Conservation (phyloP, 2,329 filamentous ascomycete genomes). For the Diplodia intermedia region DNA sequence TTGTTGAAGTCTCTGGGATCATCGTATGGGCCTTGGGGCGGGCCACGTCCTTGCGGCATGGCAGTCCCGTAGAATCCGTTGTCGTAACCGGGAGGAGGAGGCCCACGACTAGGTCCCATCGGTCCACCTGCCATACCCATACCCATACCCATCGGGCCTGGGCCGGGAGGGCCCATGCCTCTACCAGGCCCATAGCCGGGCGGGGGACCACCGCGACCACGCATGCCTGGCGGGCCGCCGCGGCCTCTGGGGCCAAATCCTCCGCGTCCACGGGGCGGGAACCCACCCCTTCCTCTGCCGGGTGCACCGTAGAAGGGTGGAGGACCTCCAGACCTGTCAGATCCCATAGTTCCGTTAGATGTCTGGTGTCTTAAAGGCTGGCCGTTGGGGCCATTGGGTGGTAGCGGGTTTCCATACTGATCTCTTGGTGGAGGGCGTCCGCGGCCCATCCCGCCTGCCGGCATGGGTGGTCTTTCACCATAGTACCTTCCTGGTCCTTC, state of each 20-base stretch:
- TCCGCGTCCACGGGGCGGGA: conserved; percentile 45
- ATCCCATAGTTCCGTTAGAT: conserved; percentile 46
- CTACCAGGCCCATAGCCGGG: conserved; percentile 50
- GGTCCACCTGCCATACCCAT: conserved; percentile 40
- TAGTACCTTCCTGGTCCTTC: conserved; percentile 49
- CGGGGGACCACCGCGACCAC: conserved; percentile 44
- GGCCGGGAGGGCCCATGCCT: conserved; percentile 42
- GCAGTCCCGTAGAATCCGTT: conserved; percentile 46
- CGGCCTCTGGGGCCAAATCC: conserved; percentile 48
- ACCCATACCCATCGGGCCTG: conserved; percentile 38
- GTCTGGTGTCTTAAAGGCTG: conserved; percentile 47
- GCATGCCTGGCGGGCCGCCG: conserved; percentile 41
- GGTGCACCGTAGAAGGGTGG: conserved; percentile 40
- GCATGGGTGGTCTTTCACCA: conserved; percentile 44
- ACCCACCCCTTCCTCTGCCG: conserved; percentile 35
- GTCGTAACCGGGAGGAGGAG: conserved; percentile 53
- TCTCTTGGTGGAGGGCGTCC: conserved; percentile 55
- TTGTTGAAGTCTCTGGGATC: conserved; percentile 41
- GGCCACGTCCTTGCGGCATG: conserved; percentile 52
- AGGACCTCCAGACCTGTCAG: conserved; percentile 51
- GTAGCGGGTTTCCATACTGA: conserved; percentile 67
- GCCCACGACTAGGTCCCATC: conserved; percentile 52
- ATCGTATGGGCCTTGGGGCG: conserved; percentile 47
- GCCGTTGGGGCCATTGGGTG: conserved; percentile 53
- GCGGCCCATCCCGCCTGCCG: conserved; percentile 41